Conservation (phyloP, 2,329 filamentous ascomycete species). For the Thielaviopsis populi region DNA sequence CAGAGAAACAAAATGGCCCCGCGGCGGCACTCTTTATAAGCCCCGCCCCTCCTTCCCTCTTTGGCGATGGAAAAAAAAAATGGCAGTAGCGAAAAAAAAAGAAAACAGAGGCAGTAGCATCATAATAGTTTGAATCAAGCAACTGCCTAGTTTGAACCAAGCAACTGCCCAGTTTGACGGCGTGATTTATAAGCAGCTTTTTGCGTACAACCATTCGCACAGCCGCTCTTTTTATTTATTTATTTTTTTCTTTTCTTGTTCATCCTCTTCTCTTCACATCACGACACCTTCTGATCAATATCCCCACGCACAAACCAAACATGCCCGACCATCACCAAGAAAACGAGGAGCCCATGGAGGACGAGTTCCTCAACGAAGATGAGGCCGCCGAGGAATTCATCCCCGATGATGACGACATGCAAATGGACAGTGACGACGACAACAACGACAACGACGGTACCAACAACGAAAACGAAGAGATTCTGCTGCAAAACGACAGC, state of each 20-base stretch:
- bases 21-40: neutral
- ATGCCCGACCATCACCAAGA: slow-evolving; percentile 9
- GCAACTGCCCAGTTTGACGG: neutral
- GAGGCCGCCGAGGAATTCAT: slow-evolving; percentile 19
- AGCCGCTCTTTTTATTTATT: too few relatives aligned
- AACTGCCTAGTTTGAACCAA: slow-evolving; percentile 7
- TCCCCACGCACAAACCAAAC: neutral
- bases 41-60: slow-evolving; percentile 12
- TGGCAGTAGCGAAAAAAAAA: neutral
- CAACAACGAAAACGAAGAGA: slow-evolving; percentile 35
- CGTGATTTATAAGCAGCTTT: slow-evolving; percentile 9
- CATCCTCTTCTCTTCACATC: neutral
- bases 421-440: slow-evolving; percentile 66
- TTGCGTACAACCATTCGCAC: neutral
- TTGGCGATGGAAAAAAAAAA: slow-evolving; percentile 10
- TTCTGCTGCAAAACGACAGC: slow-evolving; percentile 80
- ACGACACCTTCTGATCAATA: neutral
- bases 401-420: slow-evolving; percentile 43
- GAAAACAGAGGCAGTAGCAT: neutral
- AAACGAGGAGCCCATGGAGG: slow-evolving; percentile 13
- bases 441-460: slow-evolving; percentile 37
- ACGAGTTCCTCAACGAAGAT: slow-evolving; percentile 16
- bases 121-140: neutral
- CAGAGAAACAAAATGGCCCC: neutral
- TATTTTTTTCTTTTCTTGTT: neutral